Evolutionary conservation across 345 rosid species (phyloP).

Genomic region (Kandelia obovata): DNA sequence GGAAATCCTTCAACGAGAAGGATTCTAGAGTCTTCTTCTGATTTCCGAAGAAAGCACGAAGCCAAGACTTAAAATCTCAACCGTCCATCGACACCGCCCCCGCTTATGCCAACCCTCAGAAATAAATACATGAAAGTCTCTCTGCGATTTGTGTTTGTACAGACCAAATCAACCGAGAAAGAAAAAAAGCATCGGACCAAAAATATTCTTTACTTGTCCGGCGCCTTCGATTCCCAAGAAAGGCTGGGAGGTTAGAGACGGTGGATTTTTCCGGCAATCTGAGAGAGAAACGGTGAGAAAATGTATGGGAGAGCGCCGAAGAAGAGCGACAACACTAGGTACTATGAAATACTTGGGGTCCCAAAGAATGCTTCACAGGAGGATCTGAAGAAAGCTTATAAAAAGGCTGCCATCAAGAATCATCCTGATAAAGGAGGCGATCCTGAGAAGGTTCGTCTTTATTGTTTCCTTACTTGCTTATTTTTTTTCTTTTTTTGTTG

Average conservation of each 20-base stretch:
- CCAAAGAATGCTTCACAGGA: conserved; percentile 70
- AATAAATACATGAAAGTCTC: neutral
- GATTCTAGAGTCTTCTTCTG: conserved; percentile 14
- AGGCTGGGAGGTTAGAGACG: too few relatives aligned
- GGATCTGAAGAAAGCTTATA: conserved; percentile 86
- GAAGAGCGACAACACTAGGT: conserved; percentile 76
- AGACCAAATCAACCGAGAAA: too few relatives aligned
- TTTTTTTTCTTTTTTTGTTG: neutral
- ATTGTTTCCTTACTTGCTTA: too few relatives aligned
- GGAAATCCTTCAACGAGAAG: neutral
- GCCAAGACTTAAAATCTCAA: conserved; percentile 1
- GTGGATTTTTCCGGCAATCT: neutral
- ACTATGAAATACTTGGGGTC: conserved; percentile 82
- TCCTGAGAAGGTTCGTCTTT: conserved; percentile 64
- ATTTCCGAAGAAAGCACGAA: too few relatives aligned
- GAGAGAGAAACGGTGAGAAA: conserved; percentile 3
- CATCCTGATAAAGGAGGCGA: conserved; percentile 99
- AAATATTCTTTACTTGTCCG: neutral
- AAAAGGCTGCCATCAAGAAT: conserved; percentile 86
- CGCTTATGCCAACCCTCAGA: neutral
- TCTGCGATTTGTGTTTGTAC: too few relatives aligned
- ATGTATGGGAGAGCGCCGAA: conserved; percentile 81
- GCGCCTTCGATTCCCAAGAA: neutral
- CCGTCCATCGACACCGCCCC: conserved; percentile 10
- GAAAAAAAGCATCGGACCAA: too few relatives aligned